Base-by-base conservation (phyloP, 441 rosid species). In the Erysimum cheiri region DNA sequence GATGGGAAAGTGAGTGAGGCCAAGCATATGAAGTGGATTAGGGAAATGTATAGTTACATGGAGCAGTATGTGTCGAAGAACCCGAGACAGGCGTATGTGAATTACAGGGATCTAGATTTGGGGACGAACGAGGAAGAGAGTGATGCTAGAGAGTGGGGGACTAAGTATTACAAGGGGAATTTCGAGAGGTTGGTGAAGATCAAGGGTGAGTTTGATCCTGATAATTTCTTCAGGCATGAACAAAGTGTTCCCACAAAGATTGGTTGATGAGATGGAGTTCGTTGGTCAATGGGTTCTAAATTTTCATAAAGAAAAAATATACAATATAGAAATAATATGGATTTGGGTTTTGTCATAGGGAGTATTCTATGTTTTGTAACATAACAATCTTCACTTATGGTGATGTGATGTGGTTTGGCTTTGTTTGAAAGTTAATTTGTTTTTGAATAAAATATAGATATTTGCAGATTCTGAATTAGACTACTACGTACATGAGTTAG, bases 51-150 rank as follows among this genome's bases (percentile, higher is more conserved):
- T 32, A 53, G 58, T 57, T 75, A 75, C 60, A 70, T 73, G 84
- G 49, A 55, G 50, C 43, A 67, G 39, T 80, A 78, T 10, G 82
- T 76, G 2, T 80, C 82, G 1, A 71, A 66, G 66, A 54, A 31
- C 32, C 86, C 86, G 15, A 76, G 84, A 24, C 17, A 54, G 35
- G 86, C 82, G 26, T 83, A 76, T 65, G 78, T 83, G 60, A 83
- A 78, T 43, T 80, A 76, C 33, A 76, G 74, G 77, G 85, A 82
- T 63, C 82, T 80, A 41, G 86, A 83, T 60, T 37, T 81, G 61
- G 87, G 85, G 17, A 49, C 63, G 67, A 83, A 83, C 54, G 50
- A 60, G 48, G 69, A 64, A 48, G 70, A 67, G 39, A 56, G 43
- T 41, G 81, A 80, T 60, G 80, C 73, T 22, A 74, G 69, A 3